These are phyloP conservation scores for Haplographium delicatum DNA, from an alignment of 495 filamentous ascomycete genomes.

Conservation along the genomic window DNA sequence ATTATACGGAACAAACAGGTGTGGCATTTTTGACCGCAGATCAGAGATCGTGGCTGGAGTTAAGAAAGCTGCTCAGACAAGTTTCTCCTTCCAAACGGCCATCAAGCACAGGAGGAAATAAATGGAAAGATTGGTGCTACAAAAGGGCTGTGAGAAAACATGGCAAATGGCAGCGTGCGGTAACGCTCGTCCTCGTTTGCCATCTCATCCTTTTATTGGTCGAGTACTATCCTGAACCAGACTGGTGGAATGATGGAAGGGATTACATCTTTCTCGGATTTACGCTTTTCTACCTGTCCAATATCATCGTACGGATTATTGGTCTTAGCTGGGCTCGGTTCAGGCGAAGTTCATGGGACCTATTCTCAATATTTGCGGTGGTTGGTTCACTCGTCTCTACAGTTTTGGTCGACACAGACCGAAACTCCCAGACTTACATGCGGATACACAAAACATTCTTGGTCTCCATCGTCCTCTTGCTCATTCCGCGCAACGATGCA, in stretches of 20 bases:
- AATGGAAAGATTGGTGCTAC: conserved; percentile 91
- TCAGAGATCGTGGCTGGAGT: conserved; percentile 93
- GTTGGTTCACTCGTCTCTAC: conserved; percentile 77
- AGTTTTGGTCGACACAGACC: conserved; percentile 56
- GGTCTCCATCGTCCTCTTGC: conserved; percentile 81
- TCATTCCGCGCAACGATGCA: conserved; percentile 95
- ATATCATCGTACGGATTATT: conserved; percentile 77
- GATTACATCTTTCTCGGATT: conserved; percentile 77
- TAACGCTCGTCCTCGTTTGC: conserved; percentile 72
- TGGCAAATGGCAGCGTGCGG: conserved; percentile 81
- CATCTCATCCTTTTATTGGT: conserved; percentile 79
- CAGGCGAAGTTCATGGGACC: conserved; percentile 89
- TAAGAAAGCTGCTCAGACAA: conserved; percentile 88
- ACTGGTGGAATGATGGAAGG: conserved; percentile 60
- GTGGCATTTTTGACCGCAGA: conserved; percentile 96
- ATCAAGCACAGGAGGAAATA: conserved; percentile 65
- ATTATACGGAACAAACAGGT: conserved; percentile 97
- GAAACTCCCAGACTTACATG: conserved; percentile 52
- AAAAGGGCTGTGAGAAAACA: conserved; percentile 89
- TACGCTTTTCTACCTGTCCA: conserved; percentile 77
- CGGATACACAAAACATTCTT: conserved; percentile 91
- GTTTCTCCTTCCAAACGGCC: conserved; percentile 88
- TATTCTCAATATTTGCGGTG: conserved; percentile 83
- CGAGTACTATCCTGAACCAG: conserved; percentile 74
- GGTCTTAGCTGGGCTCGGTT: conserved; percentile 93